Evolutionary conservation across 495 filamentous ascomycete genomes (phyloP).

Genomic region (Cenococcum geophilum): DNA sequence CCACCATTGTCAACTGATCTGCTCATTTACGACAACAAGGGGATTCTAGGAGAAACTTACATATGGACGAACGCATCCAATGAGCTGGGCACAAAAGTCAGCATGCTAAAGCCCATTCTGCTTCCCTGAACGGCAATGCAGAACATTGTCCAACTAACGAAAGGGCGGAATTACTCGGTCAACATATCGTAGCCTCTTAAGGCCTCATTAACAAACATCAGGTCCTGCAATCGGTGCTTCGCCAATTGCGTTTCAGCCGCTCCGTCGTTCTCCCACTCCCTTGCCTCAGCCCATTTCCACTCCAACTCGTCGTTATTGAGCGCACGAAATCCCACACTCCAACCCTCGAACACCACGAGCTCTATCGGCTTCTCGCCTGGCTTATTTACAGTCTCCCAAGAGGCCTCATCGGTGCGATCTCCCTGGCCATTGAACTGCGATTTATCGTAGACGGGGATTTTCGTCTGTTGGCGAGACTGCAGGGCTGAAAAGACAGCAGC

Average conservation of each 20-base stretch:
- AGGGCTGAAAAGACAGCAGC: conserved; percentile 57
- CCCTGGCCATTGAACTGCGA: conserved; percentile 69
- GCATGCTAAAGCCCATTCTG: background rate
- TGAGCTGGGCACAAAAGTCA: conserved; percentile 38
- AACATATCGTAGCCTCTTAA: conserved; percentile 65
- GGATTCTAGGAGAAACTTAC: conserved; percentile 39
- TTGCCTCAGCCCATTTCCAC: conserved; percentile 52
- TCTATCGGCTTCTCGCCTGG: conserved; percentile 48
- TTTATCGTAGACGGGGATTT: conserved; percentile 81
- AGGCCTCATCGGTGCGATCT: conserved; percentile 57
- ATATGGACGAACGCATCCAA: conserved; percentile 84
- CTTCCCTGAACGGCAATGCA: background rate
- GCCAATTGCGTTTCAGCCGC: conserved; percentile 48
- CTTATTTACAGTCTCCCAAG: conserved; percentile 60
- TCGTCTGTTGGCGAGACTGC: conserved; percentile 45
- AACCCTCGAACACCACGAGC: conserved; percentile 82
- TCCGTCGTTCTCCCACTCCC: conserved; percentile 37
- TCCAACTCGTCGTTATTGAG: conserved; percentile 51
- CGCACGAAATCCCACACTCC: conserved; percentile 81
- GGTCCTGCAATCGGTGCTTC: conserved; percentile 57
- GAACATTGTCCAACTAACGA: background rate
- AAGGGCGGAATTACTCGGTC: conserved; percentile 50
- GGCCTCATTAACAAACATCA: conserved; percentile 65
- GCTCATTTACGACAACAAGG: background rate
- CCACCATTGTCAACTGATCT: background rate